Evolutionary conservation across 768 basidiomycete species (phyloP).

Genomic region (Hebeloma cylindrosporum): DNA sequence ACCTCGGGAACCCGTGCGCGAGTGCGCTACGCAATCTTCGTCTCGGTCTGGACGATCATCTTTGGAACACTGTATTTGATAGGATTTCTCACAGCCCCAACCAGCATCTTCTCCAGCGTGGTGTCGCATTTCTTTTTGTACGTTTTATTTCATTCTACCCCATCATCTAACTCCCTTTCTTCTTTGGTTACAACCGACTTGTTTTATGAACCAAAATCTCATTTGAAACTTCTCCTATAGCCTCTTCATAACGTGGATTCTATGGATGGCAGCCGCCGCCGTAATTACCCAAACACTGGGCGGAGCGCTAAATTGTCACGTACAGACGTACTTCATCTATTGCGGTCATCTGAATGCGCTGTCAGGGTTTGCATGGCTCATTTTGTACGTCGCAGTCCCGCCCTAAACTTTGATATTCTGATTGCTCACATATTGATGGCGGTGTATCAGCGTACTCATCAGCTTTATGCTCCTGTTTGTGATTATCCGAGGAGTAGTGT

Average conservation of each 20-base stretch:
- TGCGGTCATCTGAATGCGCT: slow-evolving; percentile 76
- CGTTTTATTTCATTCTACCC: slow-evolving; percentile 27
- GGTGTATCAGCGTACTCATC: slow-evolving; percentile 54
- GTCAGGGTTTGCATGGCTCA: slow-evolving; percentile 71
- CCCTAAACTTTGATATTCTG: neutral
- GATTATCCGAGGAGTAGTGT: slow-evolving; percentile 54
- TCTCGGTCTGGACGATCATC: slow-evolving; percentile 66
- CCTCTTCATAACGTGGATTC: slow-evolving; percentile 66
- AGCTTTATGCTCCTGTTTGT: slow-evolving; percentile 60
- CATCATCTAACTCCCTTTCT: neutral
- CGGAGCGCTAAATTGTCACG: slow-evolving; percentile 67
- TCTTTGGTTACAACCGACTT: neutral
- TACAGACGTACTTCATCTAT: slow-evolving; percentile 48
- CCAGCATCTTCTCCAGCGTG: slow-evolving; percentile 56
- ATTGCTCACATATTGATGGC: neutral
- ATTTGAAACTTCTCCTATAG: slow-evolving; percentile 31
- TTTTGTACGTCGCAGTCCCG: slow-evolving; percentile 47
- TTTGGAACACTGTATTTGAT: slow-evolving; percentile 49
- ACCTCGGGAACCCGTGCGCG: slow-evolving; percentile 53
- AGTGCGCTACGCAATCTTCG: slow-evolving; percentile 64
- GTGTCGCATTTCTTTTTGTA: slow-evolving; percentile 62
- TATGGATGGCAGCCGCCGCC: slow-evolving; percentile 73
- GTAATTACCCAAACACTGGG: slow-evolving; percentile 64
- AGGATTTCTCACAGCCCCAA: slow-evolving; percentile 54
- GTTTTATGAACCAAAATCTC: too few species aligned